Base-by-base conservation (phyloP, 129 eudicot genomes). In the Cynara cardunculus region DNA sequence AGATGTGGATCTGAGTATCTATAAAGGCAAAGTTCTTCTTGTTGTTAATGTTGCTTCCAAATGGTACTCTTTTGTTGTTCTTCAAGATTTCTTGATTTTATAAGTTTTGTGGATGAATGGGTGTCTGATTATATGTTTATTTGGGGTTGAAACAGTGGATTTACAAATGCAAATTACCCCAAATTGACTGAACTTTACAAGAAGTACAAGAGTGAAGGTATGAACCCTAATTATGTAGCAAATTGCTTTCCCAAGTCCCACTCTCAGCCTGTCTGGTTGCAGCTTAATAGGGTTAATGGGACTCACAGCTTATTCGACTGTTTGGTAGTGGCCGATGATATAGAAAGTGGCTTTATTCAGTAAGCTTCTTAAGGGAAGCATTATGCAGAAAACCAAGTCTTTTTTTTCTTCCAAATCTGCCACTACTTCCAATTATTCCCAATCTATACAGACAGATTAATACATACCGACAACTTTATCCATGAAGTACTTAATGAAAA, bases 1-100 rank as follows among this genome's bases (percentile, higher is more conserved):
- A 61, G 97, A 94, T 69, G 98, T 90, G 84, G 93, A 90, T 86
- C 93, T 94, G 3, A 90, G 87, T 75, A 71, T 77, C 26, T 94
- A 91, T 83, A 88, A 87, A 68, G 98, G 98, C 24, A 94, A 94
- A 82, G 92, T 94, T 75, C 85, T 94, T 71, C 89, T 94, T 22
- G 86, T 94, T 74, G 97, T 94, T 79, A 94, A 94, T 87, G 98
- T 94, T 77, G 98, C 98, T 62, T 94, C 96, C 35, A 91, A 94
- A 90, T 94, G 98, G 98, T 82, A 65, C 13, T 35, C 34, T 35
- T 73, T 11, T 25, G 1, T 10, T 56, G n/a, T 68, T 79, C 7
- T 7, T 26, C 28, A 0, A 25, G 7, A 67, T 26, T 74, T 34
- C 11, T 31, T 68, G 39, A 25, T 46, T 46, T 49, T 49, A 34